Percentiles rank a stretch among this genome's conserved stretches.
phyloP scores from a whole-genome alignment of 345 rosid genomes.

The Citrus sp. region DNA sequence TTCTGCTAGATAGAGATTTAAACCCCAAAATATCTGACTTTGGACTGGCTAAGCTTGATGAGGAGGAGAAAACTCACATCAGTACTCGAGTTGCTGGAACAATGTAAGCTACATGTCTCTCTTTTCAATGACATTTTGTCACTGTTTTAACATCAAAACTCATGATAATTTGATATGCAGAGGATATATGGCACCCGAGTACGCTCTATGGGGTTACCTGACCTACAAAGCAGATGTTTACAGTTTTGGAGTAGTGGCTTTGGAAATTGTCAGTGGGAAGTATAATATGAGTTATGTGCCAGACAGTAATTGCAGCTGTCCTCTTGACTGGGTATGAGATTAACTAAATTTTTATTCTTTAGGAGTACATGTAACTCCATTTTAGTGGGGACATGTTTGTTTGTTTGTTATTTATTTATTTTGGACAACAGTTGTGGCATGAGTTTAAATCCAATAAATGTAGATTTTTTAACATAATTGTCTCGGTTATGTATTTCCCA shows the following conservation, averaged over 20 bases:
- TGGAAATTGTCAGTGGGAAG: conserved; percentile 56
- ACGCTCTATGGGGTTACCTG: conserved; percentile 61
- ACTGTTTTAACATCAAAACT: background rate
- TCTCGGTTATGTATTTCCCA: conserved; percentile 11
- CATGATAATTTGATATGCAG: conserved; percentile 22
- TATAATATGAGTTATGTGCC: conserved; percentile 41
- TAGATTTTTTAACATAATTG: background rate
- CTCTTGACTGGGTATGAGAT: conserved; percentile 49
- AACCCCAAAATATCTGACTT: conserved; percentile 66
- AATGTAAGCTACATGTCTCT: conserved; percentile 28
- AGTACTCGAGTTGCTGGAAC: conserved; percentile 71
- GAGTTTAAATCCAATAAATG: background rate
- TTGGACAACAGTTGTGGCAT: too few relatives aligned
- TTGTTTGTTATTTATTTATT: too few relatives aligned
- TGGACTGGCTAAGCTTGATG: conserved; percentile 59
- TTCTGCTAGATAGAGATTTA: conserved; percentile 42
- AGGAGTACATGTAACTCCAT: background rate
- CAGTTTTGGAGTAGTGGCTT: conserved; percentile 54
- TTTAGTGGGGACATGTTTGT: background rate
- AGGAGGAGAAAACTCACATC: conserved; percentile 51
- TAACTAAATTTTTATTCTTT: background rate
- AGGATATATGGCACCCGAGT: conserved; percentile 69
- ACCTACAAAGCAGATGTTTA: conserved; percentile 64
- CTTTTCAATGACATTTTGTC: background rate
- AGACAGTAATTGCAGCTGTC: conserved; percentile 34